Evolutionary conservation across 2,329 filamentous ascomycete genomes (phyloP), one percentile per base, ranked within the genome.

Genomic region (Colletotrichum orchidophilum): DNA sequence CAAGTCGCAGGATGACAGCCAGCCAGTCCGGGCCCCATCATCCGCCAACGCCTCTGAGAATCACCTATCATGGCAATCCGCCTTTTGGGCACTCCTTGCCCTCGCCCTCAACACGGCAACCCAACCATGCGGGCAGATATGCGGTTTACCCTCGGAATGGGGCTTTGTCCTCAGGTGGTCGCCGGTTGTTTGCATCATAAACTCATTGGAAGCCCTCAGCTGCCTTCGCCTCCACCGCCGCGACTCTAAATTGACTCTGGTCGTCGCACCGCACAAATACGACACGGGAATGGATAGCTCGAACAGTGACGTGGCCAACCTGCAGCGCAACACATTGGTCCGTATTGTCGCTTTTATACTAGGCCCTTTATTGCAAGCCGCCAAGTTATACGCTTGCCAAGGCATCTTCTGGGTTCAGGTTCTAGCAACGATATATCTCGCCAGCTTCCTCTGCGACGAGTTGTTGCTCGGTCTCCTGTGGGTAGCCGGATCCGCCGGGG

Each of bases 41-140:
- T 18, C 35, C 21, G 33, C 55, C 4, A 33, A 39, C 55, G 21
- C 55, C 5, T 27, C 35, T 21, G 65, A 52, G 18, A 27, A 21
- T 27, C 52, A 52, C 29, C 60, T 50, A 8, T 57, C 65, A 21
- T 68, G 59, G 52, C 59, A 57, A 26, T 64, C 59, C 33, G 60
- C 35, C 31, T 50, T 66, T 26, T 52, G 52, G 57, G 49, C 64
- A n/a, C 35, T 49, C 26, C 7, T 63, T 8, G 66, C 66, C 53
- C 11, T 64, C 9, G 35, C 42, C 27, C 33, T 66, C 54, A 60
- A 60, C 12, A 31, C 46, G 13, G 54, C 35, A 29, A 60, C 33
- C 46, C 46, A 60, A 18, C 62, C 54, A 13, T 60, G 24, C 24
- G 61, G 66, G n/a, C 21, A 55, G 13, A 54, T 66, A 18, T 53